Conservation (phyloP, 2,329 filamentous ascomycete species). For the Penicillium sp. region DNA sequence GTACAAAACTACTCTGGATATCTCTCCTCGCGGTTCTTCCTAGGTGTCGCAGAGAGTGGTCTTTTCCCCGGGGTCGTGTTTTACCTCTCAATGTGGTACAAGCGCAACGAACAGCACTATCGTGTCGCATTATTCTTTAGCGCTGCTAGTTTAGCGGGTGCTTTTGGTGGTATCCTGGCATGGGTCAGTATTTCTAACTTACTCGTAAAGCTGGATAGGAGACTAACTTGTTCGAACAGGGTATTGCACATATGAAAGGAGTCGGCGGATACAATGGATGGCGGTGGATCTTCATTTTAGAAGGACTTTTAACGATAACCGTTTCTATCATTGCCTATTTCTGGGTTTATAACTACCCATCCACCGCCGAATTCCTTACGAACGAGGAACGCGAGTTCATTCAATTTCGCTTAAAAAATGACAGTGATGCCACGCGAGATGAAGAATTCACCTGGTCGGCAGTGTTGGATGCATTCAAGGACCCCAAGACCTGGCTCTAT, state of each 20-base stretch:
- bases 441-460: slow-evolving; percentile 72
- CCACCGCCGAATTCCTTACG: slow-evolving; percentile 46
- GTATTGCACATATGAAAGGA: slow-evolving; percentile 54
- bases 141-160: slow-evolving; percentile 61
- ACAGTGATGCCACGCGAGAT: slow-evolving; percentile 70
- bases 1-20: slow-evolving; percentile 54
- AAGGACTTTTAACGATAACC: slow-evolving; percentile 72
- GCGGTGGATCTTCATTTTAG: slow-evolving; percentile 70
- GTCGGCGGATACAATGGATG: slow-evolving; percentile 57
- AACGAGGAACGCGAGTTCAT: slow-evolving; percentile 62
- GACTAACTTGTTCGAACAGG: slow-evolving; percentile 34
- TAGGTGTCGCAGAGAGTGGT: slow-evolving; percentile 58
- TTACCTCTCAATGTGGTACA: slow-evolving; percentile 68
- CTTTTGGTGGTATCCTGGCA: slow-evolving; percentile 65
- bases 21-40: slow-evolving; percentile 53
- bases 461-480: slow-evolving; percentile 65
- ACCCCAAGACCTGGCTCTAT: slow-evolving; percentile 43
- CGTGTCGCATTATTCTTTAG: slow-evolving; percentile 65
- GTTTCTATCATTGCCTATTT: slow-evolving; percentile 42
- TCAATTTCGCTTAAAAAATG: slow-evolving; percentile 65
- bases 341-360: slow-evolving; percentile 49
- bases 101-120: slow-evolving; percentile 61
- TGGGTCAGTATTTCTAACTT: slow-evolving; percentile 36
- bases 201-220: neutral
- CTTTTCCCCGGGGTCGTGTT: slow-evolving; percentile 61